These are phyloP conservation scores for Athelia psychrophila DNA, from an alignment of 1,284 basidiomycete genomes.

Conservation along the genomic window DNA sequence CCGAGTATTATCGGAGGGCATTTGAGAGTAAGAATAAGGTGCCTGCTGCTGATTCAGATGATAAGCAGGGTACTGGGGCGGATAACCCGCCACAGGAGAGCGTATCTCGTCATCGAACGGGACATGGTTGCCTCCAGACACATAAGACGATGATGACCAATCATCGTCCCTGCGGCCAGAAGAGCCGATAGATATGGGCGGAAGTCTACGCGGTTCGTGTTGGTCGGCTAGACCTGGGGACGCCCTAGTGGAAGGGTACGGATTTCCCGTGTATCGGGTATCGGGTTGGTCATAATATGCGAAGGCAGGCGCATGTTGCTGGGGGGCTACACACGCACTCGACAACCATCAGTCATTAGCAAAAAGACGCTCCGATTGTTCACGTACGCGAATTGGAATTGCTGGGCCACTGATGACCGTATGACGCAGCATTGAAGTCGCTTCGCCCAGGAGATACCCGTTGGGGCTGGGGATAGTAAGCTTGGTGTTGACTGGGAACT, in stretches of 20 bases:
- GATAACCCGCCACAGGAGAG: constrained; percentile 56
- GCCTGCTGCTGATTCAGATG: constrained; percentile 25
- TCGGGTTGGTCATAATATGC: constrained; percentile 56
- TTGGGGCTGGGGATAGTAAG: constrained; percentile 53
- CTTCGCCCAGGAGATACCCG: constrained; percentile 56
- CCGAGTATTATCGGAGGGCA: background rate
- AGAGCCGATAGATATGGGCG: constrained; percentile 34
- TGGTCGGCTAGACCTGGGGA: constrained; percentile 17
- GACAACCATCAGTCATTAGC: background rate
- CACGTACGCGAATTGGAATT: constrained; percentile 41
- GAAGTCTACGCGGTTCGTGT: constrained; percentile 44
- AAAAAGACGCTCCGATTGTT: constrained; percentile 9
- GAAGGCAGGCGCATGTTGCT: constrained; percentile 35
- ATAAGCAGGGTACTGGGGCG: constrained; percentile 39
- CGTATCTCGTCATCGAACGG: constrained; percentile 38
- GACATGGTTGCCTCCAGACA: constrained; percentile 28
- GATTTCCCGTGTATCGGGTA: constrained; percentile 45
- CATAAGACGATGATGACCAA: constrained; percentile 40
- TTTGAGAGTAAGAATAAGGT: background rate
- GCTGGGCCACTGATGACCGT: constrained; percentile 50
- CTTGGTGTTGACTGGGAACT: constrained; percentile 54
- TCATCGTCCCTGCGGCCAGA: constrained; percentile 36
- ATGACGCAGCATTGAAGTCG: constrained; percentile 49
- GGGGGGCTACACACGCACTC: constrained; percentile 27
- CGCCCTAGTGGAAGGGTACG: constrained; percentile 32